These are phyloP conservation scores for Incumbomyces lentus DNA, from an alignment of 2,329 filamentous ascomycete species.

Conservation along the genomic window DNA sequence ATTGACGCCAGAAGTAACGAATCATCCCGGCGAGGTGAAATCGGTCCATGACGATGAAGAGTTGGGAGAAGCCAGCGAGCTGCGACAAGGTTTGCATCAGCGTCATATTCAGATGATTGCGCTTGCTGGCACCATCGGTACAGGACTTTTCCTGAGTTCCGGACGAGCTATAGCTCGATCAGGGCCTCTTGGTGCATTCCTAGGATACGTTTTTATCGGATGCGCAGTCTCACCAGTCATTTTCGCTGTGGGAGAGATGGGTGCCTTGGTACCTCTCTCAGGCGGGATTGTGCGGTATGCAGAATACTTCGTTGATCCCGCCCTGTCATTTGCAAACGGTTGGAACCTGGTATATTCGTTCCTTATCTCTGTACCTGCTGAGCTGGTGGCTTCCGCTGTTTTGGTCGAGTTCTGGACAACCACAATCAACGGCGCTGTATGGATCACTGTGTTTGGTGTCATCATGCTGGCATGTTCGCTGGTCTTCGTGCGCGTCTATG, in stretches of 20 bases:
- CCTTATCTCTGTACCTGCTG: conserved; percentile 62
- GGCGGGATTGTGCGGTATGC: conserved; percentile 40
- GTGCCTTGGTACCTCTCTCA: conserved; percentile 39
- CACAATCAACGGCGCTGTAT: conserved; percentile 36
- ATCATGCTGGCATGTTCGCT: conserved; percentile 25
- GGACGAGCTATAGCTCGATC: conserved; percentile 43
- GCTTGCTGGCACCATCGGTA: conserved; percentile 48
- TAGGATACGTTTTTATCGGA: conserved; percentile 44
- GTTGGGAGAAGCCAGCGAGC: neutral
- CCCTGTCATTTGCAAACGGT: conserved; percentile 37
- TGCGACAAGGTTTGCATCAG: conserved; percentile 32
- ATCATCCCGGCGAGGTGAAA: no score
- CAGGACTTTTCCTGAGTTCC: conserved; percentile 45
- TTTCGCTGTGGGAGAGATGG: conserved; percentile 39
- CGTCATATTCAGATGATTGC: conserved; percentile 51
- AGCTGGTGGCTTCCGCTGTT: conserved; percentile 55
- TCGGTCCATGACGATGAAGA: no score
- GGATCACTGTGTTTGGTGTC: conserved; percentile 28
- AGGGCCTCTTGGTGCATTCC: conserved; percentile 42
- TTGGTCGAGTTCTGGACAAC: conserved; percentile 52
- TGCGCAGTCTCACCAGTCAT: conserved; percentile 36
- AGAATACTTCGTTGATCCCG: conserved; percentile 33
- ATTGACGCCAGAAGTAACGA: no score
- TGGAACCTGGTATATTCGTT: conserved; percentile 34
- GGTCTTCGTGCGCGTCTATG: conserved; percentile 35